Evolutionary conservation across 768 basidiomycete genomes (phyloP), one percentile per base, ranked within the genome.

Genomic region (Botryobasidium botryosum): DNA sequence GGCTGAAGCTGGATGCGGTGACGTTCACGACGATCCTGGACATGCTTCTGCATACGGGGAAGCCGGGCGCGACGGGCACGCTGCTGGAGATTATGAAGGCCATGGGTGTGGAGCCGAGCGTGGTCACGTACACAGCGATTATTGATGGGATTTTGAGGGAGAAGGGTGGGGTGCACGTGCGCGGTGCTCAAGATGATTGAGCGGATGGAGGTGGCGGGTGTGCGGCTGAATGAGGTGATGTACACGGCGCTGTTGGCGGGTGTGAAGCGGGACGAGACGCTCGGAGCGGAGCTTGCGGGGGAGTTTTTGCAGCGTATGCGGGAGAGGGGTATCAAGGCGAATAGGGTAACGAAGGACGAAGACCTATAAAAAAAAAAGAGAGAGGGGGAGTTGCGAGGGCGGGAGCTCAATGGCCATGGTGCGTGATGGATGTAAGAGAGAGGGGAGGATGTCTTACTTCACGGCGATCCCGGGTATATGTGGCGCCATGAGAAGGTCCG

Each of bases 1-100:
- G 68, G 0, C 54, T 92, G 27, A 53, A 61, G 18, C 82, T 85
- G 5, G 85, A 96, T 57, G 72, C 82, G 8, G 75, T 78, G 60
- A 94, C 82, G 0, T 96, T 79, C 59, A 87, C 90, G 3, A 87
- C 78, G 10, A 68, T 96, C 26, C 73, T 96, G 15, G 73, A 78
- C 21, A 78, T 82, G 1, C 58, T 92, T 43, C 69, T 88, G 40
- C 73, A 71, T 50, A 72, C 71, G 12, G 75, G 77, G 7, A 68
- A 75, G 45, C 24, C 31, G 5, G 78, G 88, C 52, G 79, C 83
- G 1, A 69, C 72, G 4, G 63, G 69, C 18, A 63, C 73, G 23
- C 68, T 87, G 18, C 59, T 88, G 40, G 62, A 65, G 35, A 64
- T 82, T 47, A 96, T 96, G 91, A 60, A 68, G 53, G 71, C 73